These are phyloP conservation scores for Suillus clintonianus DNA, from an alignment of 768 basidiomycete genomes.

Conservation along the genomic window DNA sequence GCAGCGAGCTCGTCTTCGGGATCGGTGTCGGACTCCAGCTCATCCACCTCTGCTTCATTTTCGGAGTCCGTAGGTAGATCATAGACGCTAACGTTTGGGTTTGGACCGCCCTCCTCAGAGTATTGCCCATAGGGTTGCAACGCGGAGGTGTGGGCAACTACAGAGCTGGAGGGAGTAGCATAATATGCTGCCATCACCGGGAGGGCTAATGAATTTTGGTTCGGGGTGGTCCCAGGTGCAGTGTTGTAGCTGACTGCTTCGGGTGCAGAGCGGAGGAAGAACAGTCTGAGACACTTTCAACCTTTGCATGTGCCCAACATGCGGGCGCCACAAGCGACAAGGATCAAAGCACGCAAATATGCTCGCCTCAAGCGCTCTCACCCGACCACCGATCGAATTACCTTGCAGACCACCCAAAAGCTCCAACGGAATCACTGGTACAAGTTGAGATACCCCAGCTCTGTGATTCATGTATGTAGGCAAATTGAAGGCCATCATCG, in stretches of 20 bases:
- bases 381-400: not conserved
- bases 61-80: constrained; percentile 37
- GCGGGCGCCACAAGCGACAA: not conserved
- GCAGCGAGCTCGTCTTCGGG: constrained; percentile 28
- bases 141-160: constrained; percentile 33
- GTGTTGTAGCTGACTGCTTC: not conserved
- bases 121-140: constrained; percentile 31
- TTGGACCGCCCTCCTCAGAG: constrained; percentile 25
- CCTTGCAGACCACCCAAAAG: not conserved
- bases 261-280: constrained; percentile 2
- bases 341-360: too few species aligned
- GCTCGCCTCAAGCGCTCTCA: not conserved
- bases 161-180: constrained; percentile 18
- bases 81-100: constrained; percentile 28
- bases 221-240: not conserved
- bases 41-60: constrained; percentile 34
- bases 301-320: not conserved
- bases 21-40: constrained; percentile 33
- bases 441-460: not conserved
- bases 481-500: not conserved
- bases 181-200: constrained; percentile 33
- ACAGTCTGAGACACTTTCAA: not conserved
- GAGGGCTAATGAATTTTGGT: not conserved
- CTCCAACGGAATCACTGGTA: not conserved
- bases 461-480: too few species aligned